Percentiles rank a stretch among this genome's conserved stretches.
These are phyloP conservation scores for Malassezia obtusa DNA, from an alignment of 1,284 basidiomycete genomes.

Conservation along the genomic window DNA sequence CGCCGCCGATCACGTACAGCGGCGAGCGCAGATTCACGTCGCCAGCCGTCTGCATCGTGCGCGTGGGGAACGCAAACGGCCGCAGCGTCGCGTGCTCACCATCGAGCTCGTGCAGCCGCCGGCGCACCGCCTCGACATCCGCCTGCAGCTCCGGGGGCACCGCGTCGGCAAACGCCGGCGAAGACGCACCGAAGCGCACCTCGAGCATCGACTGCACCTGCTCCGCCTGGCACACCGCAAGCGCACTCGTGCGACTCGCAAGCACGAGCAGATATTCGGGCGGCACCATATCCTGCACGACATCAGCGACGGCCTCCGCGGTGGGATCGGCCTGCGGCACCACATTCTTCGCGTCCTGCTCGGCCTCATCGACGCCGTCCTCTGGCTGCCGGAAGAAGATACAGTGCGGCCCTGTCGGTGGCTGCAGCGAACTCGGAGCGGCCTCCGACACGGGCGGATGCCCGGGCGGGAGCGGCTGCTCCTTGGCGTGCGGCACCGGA, in stretches of 20 bases:
- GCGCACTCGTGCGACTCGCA: slow-evolving; percentile 20
- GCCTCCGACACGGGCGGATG: slow-evolving; percentile 35
- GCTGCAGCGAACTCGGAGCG: slow-evolving; percentile 29
- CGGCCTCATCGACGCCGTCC: slow-evolving; percentile 11
- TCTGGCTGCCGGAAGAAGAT: slow-evolving; percentile 44
- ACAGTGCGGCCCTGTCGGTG: slow-evolving; percentile 37
- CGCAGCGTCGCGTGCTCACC: slow-evolving; percentile 10
- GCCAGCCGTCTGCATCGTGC: slow-evolving; percentile 79
- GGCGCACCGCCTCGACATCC: slow-evolving; percentile 18
- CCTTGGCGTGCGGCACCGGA: slow-evolving; percentile 41
- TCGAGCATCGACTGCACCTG: slow-evolving; percentile 40
- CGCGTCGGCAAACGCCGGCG: slow-evolving; percentile 28
- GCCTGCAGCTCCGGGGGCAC: slow-evolving; percentile 14
- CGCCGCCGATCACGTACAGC: slow-evolving; percentile 53
- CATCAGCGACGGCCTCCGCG: background rate
- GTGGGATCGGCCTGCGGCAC: background rate
- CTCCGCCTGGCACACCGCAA: slow-evolving; percentile 25
- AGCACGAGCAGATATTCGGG: slow-evolving; percentile 7
- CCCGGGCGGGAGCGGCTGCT: slow-evolving; percentile 44
- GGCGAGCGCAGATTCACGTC: slow-evolving; percentile 73
- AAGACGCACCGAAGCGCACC: slow-evolving; percentile 28
- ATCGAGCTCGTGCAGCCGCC: slow-evolving; percentile 17
- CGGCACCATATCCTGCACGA: background rate
- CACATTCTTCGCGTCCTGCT: background rate
- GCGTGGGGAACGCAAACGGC: slow-evolving; percentile 50